phyloP scores from a whole-genome alignment of 305 asterid genomes.

The Vinca major region DNA sequence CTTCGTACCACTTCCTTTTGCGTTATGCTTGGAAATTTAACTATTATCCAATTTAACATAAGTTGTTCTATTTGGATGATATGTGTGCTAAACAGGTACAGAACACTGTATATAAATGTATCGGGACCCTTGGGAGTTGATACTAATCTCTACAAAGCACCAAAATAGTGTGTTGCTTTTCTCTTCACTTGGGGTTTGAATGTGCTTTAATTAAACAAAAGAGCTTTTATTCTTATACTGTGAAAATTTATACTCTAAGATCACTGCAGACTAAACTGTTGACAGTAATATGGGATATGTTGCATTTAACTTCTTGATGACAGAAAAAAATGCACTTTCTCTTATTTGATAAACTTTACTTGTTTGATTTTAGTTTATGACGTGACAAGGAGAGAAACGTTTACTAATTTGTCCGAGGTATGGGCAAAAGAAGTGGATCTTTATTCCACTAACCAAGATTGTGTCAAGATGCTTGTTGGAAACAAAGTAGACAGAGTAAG shows the following conservation, averaged over 20 bases:
- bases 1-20: background rate
- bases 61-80: background rate
- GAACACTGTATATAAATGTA: background rate
- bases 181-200: background rate
- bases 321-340: background rate
- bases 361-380: constrained; percentile 55
- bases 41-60: background rate
- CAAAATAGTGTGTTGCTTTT: background rate
- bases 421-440: constrained; percentile 97
- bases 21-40: background rate
- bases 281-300: no score
- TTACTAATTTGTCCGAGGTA: constrained; percentile 72
- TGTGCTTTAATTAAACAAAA: background rate
- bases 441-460: constrained; percentile 71
- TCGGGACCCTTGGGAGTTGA: background rate
- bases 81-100: background rate
- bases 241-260: background rate
- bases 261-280: no score
- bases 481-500: constrained; percentile 89
- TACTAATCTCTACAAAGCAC: background rate
- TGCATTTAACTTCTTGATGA: background rate
- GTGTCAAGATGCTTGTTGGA: constrained; percentile 93
- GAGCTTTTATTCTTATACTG: background rate
- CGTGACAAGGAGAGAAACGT: constrained; percentile 86
- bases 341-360: constrained; percentile 10